phyloP scores from a whole-genome alignment of 2,329 filamentous ascomycete species.

The Ascocoryne sarcoides region DNA sequence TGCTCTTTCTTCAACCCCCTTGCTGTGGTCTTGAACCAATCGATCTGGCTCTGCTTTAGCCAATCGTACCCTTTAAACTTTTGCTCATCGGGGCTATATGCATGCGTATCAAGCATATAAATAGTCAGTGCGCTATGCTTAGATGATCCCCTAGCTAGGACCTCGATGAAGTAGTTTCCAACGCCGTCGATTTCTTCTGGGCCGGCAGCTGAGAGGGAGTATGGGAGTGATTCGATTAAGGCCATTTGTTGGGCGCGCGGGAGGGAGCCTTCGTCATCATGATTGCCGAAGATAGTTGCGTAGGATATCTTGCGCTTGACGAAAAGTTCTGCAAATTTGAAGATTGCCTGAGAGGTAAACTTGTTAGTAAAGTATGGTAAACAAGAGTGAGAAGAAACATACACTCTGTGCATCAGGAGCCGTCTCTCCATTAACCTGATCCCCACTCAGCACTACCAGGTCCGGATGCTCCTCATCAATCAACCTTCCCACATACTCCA shows the following conservation, averaged over 20 bases:
- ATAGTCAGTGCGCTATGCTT: slow-evolving; percentile 86
- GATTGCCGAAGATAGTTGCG: slow-evolving; percentile 91
- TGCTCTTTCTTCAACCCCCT: slow-evolving; percentile 67
- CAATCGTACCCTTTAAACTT: slow-evolving; percentile 93
- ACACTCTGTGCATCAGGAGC: slow-evolving; percentile 83
- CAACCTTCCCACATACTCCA: slow-evolving; percentile 78
- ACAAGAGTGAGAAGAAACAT: slow-evolving; percentile 24
- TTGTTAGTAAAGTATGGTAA: slow-evolving; percentile 15
- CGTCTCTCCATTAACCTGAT: slow-evolving; percentile 92
- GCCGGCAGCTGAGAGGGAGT: slow-evolving; percentile 77
- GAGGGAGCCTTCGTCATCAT: slow-evolving; percentile 80
- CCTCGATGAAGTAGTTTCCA: slow-evolving; percentile 90
- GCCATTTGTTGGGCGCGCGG: slow-evolving; percentile 73
- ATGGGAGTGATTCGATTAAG: slow-evolving; percentile 77
- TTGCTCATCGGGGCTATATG: slow-evolving; percentile 82
- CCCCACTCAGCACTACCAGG: slow-evolving; percentile 81
- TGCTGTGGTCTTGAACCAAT: slow-evolving; percentile 83
- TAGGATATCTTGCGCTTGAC: slow-evolving; percentile 86
- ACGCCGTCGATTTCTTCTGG: slow-evolving; percentile 80
- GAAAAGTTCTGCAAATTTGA: slow-evolving; percentile 82
- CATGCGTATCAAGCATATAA: slow-evolving; percentile 91
- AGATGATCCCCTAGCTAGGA: slow-evolving; percentile 69
- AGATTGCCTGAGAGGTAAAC: slow-evolving; percentile 55
- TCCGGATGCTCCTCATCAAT: slow-evolving; percentile 92
- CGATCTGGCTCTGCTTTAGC: slow-evolving; percentile 88